Evolutionary conservation across 305 asterid species (phyloP).

Genomic region (Euphrasia arctica): DNA sequence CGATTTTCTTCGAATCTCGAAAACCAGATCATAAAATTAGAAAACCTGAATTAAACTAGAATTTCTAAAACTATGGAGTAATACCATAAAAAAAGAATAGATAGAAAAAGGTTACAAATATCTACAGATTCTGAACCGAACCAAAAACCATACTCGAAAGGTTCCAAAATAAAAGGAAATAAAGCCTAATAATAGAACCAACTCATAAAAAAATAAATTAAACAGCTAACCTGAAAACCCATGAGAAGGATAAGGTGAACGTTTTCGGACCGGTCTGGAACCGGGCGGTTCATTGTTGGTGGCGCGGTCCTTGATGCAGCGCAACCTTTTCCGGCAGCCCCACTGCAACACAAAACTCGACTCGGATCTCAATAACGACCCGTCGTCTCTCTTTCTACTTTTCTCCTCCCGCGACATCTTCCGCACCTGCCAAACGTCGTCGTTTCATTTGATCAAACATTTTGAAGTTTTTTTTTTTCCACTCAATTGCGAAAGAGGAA

Average conservation of each 20-base stretch:
- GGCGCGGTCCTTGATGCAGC: constrained; percentile 70
- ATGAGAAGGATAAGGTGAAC: no score
- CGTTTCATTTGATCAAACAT: no score
- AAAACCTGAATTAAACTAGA: no score
- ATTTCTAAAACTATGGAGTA: no score
- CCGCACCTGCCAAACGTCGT: background rate
- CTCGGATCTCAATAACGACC: constrained; percentile 1
- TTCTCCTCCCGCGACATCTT: background rate
- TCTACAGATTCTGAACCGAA: constrained; percentile 23
- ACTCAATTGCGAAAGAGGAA: no score
- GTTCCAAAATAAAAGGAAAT: background rate
- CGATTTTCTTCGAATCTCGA: no score
- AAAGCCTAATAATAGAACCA: background rate
- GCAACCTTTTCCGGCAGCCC: constrained; percentile 78
- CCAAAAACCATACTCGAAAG: background rate
- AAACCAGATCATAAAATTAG: no score
- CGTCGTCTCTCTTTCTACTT: background rate
- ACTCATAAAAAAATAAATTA: background rate
- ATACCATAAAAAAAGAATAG: no score
- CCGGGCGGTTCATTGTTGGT: constrained; percentile 39
- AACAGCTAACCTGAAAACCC: constrained; percentile 57
- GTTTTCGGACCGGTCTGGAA: constrained; percentile 38
- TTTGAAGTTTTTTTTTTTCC: no score
- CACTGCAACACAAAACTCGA: no score
- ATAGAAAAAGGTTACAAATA: no score